phyloP scores from a whole-genome alignment of 371 early-diverging fungal species.

The Haplosporangium sp. region DNA sequence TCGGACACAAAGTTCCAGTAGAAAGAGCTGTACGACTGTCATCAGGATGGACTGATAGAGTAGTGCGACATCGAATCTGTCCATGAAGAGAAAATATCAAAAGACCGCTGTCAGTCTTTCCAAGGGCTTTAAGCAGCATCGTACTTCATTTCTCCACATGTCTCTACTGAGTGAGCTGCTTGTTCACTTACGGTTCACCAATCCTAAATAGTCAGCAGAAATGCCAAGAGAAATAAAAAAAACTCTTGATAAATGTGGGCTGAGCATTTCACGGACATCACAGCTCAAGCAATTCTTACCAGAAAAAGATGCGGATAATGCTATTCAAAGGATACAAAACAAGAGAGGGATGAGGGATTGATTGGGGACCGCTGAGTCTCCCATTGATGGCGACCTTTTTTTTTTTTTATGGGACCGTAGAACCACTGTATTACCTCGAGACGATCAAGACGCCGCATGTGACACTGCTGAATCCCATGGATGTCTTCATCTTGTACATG shows the following conservation, averaged over 20 bases:
- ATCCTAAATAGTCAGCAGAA: constrained; percentile 23
- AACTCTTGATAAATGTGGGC: neutral
- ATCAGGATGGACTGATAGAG: constrained; percentile 70
- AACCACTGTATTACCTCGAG: constrained; percentile 39
- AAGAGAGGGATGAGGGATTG: neutral
- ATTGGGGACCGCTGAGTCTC: neutral
- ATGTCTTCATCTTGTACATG: constrained; percentile 51
- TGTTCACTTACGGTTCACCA: constrained; percentile 49
- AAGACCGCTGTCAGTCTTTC: neutral
- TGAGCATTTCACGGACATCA: neutral
- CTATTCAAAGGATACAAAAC: constrained; percentile 30
- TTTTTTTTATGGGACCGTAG: neutral
- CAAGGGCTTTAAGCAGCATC: neutral
- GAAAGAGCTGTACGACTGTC: constrained; percentile 65
- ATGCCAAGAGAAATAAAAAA: constrained; percentile 3
- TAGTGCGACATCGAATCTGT: constrained; percentile 66
- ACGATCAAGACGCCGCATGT: constrained; percentile 59
- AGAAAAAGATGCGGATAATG: constrained; percentile 69
- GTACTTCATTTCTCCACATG: neutral
- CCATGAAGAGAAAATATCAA: neutral
- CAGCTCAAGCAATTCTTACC: constrained; percentile 49
- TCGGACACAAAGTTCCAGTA: constrained; percentile 62
- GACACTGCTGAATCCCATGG: constrained; percentile 56
- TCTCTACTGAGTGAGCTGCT: too few relatives aligned
- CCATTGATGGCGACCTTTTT: constrained; percentile 1